These are phyloP conservation scores for Capsella bursapastoris DNA, from an alignment of 345 rosid genomes.

Conservation along the genomic window DNA sequence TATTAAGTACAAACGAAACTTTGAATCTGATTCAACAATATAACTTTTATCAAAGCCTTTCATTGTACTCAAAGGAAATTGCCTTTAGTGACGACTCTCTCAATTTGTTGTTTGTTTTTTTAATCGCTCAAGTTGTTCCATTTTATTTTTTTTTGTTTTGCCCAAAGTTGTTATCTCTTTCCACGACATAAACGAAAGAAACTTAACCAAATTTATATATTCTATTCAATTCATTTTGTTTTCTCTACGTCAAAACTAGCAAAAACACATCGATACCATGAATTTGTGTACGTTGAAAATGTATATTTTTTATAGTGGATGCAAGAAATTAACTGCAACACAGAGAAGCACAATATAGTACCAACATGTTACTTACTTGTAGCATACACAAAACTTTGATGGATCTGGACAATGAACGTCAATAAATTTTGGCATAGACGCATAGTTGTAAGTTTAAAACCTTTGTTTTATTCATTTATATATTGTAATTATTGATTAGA, in stretches of 20 bases:
- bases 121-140: background rate
- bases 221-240: background rate
- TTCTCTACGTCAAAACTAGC: background rate
- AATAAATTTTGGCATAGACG: no score
- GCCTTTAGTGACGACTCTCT: background rate
- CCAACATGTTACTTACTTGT: background rate
- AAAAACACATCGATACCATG: background rate
- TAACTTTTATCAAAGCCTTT: background rate
- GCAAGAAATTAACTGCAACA: no score
- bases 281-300: no score
- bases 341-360: no score
- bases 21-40: no score
- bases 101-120: background rate
- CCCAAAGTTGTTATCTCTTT: background rate
- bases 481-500: background rate
- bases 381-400: background rate
- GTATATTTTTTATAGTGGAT: no score
- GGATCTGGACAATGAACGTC: background rate
- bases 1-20: no score
- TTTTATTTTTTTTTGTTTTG: background rate
- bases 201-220: background rate
- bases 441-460: no score
- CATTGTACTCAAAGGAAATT: constrained; percentile 6
- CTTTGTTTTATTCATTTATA: no score
- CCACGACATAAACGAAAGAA: background rate